Evolutionary conservation across 495 filamentous ascomycete genomes (phyloP).

Genomic region (Daldinia caldariorum): DNA sequence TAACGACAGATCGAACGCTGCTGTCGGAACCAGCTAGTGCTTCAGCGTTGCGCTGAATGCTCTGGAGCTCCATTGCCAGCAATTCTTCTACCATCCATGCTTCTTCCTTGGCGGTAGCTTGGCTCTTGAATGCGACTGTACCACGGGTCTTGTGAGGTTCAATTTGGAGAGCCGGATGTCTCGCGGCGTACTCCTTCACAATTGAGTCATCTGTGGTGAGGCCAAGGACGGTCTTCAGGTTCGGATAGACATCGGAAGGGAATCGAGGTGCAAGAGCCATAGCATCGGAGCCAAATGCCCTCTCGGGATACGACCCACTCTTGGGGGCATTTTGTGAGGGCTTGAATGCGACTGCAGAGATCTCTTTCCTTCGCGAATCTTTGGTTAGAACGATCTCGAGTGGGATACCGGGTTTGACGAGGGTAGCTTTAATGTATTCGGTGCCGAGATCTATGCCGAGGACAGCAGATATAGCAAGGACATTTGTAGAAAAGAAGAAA

Average conservation of each 20-base stretch:
- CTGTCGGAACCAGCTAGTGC: constrained; percentile 80
- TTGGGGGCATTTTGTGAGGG: constrained; percentile 69
- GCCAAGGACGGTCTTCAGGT: constrained; percentile 88
- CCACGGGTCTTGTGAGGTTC: constrained; percentile 66
- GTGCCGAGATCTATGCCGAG: constrained; percentile 95
- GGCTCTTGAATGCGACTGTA: constrained; percentile 80
- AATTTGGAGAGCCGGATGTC: constrained; percentile 76
- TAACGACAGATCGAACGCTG: constrained; percentile 79
- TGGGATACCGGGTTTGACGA: constrained; percentile 97
- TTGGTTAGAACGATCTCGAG: constrained; percentile 99
- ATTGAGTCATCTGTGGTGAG: constrained; percentile 68
- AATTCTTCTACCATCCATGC: constrained; percentile 91
- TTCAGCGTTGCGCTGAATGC: constrained; percentile 87
- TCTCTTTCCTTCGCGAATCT: constrained; percentile 96
- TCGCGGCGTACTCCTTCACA: constrained; percentile 71
- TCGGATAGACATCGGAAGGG: constrained; percentile 91
- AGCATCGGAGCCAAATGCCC: constrained; percentile 91
- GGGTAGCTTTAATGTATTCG: constrained; percentile 94
- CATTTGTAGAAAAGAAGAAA: constrained; percentile 60
- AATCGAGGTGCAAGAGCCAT: constrained; percentile 86
- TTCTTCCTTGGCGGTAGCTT: constrained; percentile 67
- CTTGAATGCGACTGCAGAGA: constrained; percentile 92
- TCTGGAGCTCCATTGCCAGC: constrained; percentile 94
- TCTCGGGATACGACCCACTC: constrained; percentile 78
- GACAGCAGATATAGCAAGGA: constrained; percentile 72